A percentile compares a stretch with the other conserved stretches of the same genome.
Evolutionary conservation across 345 rosid species (phyloP).

Genomic region (Boechera divaricarpa): DNA sequence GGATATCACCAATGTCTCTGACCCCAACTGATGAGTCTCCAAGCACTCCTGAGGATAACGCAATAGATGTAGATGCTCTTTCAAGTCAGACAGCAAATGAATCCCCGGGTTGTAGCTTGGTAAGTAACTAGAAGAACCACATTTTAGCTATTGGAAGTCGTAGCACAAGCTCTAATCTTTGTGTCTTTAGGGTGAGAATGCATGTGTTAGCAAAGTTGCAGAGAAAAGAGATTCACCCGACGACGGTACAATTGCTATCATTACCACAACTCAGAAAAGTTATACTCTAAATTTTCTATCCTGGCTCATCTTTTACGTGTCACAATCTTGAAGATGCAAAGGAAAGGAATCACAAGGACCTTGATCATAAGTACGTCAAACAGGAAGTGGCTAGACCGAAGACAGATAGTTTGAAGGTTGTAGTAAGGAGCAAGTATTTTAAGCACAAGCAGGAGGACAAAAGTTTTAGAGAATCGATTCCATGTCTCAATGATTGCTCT

Average conservation of each 20-base stretch:
- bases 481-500: slow-evolving; percentile 44
- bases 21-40: slow-evolving; percentile 50
- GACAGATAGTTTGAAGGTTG: slow-evolving; percentile 55
- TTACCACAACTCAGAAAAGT: neutral
- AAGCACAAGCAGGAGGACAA: slow-evolving; percentile 55
- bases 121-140: slow-evolving; percentile 46
- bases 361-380: slow-evolving; percentile 27
- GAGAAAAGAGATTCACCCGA: slow-evolving; percentile 37
- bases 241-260: slow-evolving; percentile 33
- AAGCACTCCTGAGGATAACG: slow-evolving; percentile 41
- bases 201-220: slow-evolving; percentile 39
- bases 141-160: neutral
- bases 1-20: slow-evolving; percentile 54
- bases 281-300: neutral
- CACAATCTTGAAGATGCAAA: slow-evolving; percentile 24
- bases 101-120: slow-evolving; percentile 42
- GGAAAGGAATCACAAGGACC: slow-evolving; percentile 33
- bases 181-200: slow-evolving; percentile 54
- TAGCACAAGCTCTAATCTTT: slow-evolving; percentile 24
- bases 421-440: slow-evolving; percentile 70
- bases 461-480: slow-evolving; percentile 37
- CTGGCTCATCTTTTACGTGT: slow-evolving; percentile 13
- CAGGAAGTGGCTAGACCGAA: slow-evolving; percentile 46
- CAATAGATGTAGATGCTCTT: slow-evolving; percentile 45
- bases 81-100: slow-evolving; percentile 38